Evolutionary conservation across 306 rosid species (phyloP), one percentile per base, ranked within the genome.

Genomic region (Citrullus amarus): DNA sequence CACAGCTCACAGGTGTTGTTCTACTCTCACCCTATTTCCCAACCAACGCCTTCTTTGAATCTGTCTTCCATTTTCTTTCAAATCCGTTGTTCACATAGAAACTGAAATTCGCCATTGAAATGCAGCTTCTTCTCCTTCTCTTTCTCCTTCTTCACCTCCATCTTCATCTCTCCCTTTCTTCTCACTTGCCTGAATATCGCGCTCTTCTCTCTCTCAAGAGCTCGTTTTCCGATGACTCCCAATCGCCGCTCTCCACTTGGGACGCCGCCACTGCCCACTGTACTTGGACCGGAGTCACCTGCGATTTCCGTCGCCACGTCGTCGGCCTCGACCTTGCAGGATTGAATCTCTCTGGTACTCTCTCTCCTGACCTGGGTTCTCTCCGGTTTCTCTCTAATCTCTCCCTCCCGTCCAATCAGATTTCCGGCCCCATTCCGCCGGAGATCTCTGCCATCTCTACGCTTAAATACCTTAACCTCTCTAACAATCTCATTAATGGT

Each of bases 401-500:
- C 76, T 86, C 97, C 34, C 67, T 93, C 65, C 90, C 96, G 0
- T 75, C 57, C 0, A 90, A 89, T 44, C 69, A 80, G 50, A 78
- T 93, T 81, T 85, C 88, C 74, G 98, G 98, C 0, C 81, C 87
- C 34, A 84, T 95, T 1, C 96, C 98, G 11, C 81, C 88, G 0
- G 81, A 82, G 9, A 85, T 95, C 82, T 88, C 98, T 0, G 56
- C 88, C 6, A 66, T 92, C 78, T 5, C 96, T 9, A 77, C 34
- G 1, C 95, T 95, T 69, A 69, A 69, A 44, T 20, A 22, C 15
- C 96, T 94, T 34, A 94, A 94, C 88, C 88, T 94, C 59, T 94
- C 98, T 77, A 94, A 90, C 87, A 94, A 94, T 75, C 83, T 56
- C 79, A 88, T 94, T 82, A 92, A 92, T 44, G 86, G 81, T 15